phyloP scores from a whole-genome alignment of 2,329 filamentous ascomycete species.

The Magnaporthiopsis incrustans region DNA sequence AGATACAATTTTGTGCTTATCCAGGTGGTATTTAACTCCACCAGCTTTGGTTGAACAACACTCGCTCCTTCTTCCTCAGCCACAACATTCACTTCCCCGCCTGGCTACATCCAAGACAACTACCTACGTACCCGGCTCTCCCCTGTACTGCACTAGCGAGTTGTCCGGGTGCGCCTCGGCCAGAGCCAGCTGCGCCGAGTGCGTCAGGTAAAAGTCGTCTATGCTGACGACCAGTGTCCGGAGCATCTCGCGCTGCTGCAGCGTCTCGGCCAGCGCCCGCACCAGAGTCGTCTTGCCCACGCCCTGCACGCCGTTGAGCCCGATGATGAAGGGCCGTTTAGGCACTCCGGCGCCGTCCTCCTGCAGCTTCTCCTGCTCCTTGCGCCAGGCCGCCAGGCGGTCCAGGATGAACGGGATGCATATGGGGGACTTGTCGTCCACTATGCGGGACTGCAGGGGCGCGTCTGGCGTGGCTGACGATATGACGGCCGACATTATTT shows the following conservation, averaged over 20 bases:
- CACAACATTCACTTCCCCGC: no score
- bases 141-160: constrained; percentile 69
- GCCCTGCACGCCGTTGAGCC: constrained; percentile 86
- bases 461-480: constrained; percentile 18
- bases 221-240: constrained; percentile 69
- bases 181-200: constrained; percentile 57
- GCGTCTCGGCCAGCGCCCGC: constrained; percentile 51
- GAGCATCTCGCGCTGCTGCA: constrained; percentile 49
- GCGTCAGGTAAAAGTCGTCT: constrained; percentile 82
- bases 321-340: constrained; percentile 66
- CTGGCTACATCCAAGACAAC: no score
- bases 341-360: constrained; percentile 12
- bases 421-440: constrained; percentile 71
- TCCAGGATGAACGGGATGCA: constrained; percentile 69
- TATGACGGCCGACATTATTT: constrained; percentile 2
- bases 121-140: constrained; percentile 65
- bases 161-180: constrained; percentile 61
- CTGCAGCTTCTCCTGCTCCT: constrained; percentile 22
- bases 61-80: no score
- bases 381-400: constrained; percentile 37
- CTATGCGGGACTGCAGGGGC: constrained; percentile 32
- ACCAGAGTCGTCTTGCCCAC: constrained; percentile 89
- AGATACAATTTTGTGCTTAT: not conserved
- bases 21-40: no score
- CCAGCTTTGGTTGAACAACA: no score